Conservation (phyloP, 352 stramenopile genomes). For the Pythium brassicae region DNA sequence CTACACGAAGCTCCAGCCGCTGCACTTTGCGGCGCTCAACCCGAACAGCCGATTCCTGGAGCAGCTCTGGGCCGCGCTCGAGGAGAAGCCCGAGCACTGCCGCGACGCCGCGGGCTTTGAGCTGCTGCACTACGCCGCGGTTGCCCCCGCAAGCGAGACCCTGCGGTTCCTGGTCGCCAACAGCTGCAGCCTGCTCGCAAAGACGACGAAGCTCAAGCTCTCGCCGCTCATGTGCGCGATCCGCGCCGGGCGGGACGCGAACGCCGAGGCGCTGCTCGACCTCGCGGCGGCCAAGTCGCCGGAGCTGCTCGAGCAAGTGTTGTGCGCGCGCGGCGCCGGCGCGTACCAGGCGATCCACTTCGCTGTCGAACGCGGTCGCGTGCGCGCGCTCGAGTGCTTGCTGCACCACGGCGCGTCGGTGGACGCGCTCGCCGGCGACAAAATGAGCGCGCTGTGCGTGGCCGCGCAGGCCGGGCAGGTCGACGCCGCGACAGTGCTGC, state of each 20-base stretch:
- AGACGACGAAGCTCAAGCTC: slow-evolving; percentile 7
- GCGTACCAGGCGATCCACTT: slow-evolving; percentile 62
- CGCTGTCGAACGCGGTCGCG: slow-evolving; percentile 35
- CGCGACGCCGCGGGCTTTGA: slow-evolving; percentile 28
- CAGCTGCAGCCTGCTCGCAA: slow-evolving; percentile 6
- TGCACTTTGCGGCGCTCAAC: slow-evolving; percentile 75
- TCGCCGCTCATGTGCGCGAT: slow-evolving; percentile 55
- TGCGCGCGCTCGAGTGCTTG: slow-evolving; percentile 40
- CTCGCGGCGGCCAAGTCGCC: slow-evolving; percentile 24
- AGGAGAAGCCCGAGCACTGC: slow-evolving; percentile 19
- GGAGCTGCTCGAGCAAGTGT: slow-evolving; percentile 27
- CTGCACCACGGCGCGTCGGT: slow-evolving; percentile 42
- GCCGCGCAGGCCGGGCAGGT: slow-evolving; percentile 53
- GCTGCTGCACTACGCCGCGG: slow-evolving; percentile 22
- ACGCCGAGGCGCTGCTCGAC: slow-evolving; percentile 54
- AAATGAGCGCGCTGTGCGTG: slow-evolving; percentile 57
- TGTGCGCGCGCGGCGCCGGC: slow-evolving; percentile 37
- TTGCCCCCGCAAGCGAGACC: slow-evolving; percentile 2
- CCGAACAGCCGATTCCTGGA: slow-evolving; percentile 62
- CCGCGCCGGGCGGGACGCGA: slow-evolving; percentile 38
- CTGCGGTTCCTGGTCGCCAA: slow-evolving; percentile 3
- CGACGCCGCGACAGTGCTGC: slow-evolving; percentile 42
- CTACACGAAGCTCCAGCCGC: slow-evolving; percentile 51
- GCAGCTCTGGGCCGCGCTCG: slow-evolving; percentile 48
- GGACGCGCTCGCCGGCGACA: slow-evolving; percentile 46